Evolutionary conservation across 2,329 filamentous ascomycete species (phyloP).

Genomic region (Cladosporium sp.): DNA sequence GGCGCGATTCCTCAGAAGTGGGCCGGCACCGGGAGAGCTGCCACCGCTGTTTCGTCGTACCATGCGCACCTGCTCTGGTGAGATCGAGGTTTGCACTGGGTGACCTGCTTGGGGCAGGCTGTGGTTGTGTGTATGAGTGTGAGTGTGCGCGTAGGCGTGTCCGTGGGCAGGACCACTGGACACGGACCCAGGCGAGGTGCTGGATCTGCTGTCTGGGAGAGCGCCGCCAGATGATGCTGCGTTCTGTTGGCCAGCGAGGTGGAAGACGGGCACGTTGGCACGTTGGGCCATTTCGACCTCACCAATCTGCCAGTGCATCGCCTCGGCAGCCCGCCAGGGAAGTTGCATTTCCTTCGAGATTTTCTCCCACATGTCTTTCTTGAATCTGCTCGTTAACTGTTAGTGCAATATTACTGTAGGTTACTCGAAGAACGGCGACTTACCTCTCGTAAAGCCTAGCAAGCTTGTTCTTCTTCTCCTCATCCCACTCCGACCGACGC

Average conservation of each 20-base stretch:
- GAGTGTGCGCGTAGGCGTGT: conserved; percentile 20
- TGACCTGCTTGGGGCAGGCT: conserved; percentile 29
- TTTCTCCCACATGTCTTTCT: conserved; percentile 95
- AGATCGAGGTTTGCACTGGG: conserved; percentile 20
- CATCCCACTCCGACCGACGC: conserved; percentile 88
- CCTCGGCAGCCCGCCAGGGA: conserved; percentile 91
- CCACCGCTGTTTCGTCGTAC: conserved; percentile 23
- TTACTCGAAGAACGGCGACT: conserved; percentile 26
- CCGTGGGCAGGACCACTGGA: background rate
- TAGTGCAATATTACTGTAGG: conserved; percentile 8
- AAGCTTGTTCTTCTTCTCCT: conserved; percentile 95
- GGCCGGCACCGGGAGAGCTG: conserved; percentile 18
- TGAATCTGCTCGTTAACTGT: conserved; percentile 63
- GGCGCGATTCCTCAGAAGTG: conserved; percentile 24
- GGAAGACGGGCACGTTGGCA: conserved; percentile 83
- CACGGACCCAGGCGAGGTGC: conserved; percentile 24
- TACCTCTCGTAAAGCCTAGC: conserved; percentile 93
- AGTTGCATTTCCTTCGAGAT: conserved; percentile 92
- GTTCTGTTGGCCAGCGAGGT: conserved; percentile 38
- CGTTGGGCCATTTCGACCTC: conserved; percentile 90
- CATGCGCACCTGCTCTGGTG: conserved; percentile 25
- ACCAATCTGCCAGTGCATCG: conserved; percentile 97
- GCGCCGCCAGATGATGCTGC: conserved; percentile 16
- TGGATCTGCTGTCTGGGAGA: conserved; percentile 20
- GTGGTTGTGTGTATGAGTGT: conserved; percentile 31